Conservation (phyloP, 805 yeast species). For the Candida corydali region DNA sequence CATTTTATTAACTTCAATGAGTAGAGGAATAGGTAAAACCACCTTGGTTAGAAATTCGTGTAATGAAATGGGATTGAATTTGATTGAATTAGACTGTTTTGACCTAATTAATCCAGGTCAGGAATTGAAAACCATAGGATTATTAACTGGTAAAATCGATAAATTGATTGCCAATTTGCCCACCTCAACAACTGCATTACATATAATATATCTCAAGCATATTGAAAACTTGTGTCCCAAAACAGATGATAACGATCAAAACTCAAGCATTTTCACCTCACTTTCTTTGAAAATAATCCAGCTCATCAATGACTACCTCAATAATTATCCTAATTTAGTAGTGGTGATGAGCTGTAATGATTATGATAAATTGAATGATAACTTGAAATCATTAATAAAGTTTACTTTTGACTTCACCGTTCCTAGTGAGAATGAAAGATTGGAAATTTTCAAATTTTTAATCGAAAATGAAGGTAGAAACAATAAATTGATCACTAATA, state of each 20-base stretch:
- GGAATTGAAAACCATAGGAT: slow-evolving; percentile 75
- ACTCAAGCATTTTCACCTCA: slow-evolving; percentile 36
- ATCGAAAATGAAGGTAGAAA: slow-evolving; percentile 23
- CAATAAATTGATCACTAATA: not conserved
- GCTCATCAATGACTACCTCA: slow-evolving; percentile 51
- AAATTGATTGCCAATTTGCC: slow-evolving; percentile 40
- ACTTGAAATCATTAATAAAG: slow-evolving; percentile 62
- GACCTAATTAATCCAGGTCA: slow-evolving; percentile 65
- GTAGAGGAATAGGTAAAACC: slow-evolving; percentile 77
- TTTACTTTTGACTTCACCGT: slow-evolving; percentile 76
- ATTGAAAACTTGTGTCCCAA: slow-evolving; percentile 71
- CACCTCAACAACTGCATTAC: slow-evolving; percentile 18
- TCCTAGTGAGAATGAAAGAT: slow-evolving; percentile 76
- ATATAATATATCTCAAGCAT: slow-evolving; percentile 62
- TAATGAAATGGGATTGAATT: slow-evolving; percentile 57
- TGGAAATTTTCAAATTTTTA: slow-evolving; percentile 53
- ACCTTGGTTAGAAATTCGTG: slow-evolving; percentile 56
- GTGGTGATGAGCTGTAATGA: slow-evolving; percentile 67
- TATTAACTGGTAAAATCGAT: slow-evolving; percentile 72
- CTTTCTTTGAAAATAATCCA: slow-evolving; percentile 53
- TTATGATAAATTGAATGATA: slow-evolving; percentile 62
- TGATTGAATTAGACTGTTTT: slow-evolving; percentile 66
- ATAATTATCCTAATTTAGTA: slow-evolving; percentile 40
- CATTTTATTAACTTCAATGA: slow-evolving; percentile 61
- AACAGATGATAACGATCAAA: slow-evolving; percentile 54